Percentiles rank a stretch among this genome's conserved stretches.
phyloP scores from a whole-genome alignment of 345 rosid genomes.

The Murraya paniculata region DNA sequence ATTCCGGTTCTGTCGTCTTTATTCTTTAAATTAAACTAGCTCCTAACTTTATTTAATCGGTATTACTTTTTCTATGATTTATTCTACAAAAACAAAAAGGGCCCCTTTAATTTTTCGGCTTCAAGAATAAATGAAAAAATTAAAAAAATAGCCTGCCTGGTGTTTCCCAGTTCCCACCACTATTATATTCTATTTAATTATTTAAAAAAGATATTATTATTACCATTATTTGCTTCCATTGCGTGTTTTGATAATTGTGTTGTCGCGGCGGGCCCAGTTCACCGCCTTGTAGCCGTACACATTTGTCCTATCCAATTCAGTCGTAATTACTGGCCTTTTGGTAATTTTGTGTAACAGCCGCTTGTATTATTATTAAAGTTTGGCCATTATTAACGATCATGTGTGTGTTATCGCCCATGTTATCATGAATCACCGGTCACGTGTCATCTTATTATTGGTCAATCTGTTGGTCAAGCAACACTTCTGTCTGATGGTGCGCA shows the following conservation, averaged over 20 bases:
- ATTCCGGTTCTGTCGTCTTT: conserved; percentile 33
- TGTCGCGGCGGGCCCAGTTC: conserved; percentile 22
- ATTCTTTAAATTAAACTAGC: not conserved
- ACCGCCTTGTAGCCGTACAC: conserved; percentile 24
- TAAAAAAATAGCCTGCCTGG: not conserved
- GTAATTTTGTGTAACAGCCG: too few relatives aligned
- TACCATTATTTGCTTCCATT: not conserved
- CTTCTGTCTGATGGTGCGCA: too few relatives aligned
- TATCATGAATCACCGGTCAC: too few relatives aligned
- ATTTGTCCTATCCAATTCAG: not conserved
- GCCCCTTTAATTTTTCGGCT: not conserved
- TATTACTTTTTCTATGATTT: not conserved
- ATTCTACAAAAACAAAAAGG: not conserved
- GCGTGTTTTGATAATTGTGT: conserved; percentile 35
- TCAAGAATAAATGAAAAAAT: not conserved
- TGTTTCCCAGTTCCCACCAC: conserved; percentile 24
- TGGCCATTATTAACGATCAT: too few relatives aligned
- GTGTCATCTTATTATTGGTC: too few relatives aligned
- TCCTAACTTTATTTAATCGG: not conserved
- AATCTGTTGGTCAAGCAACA: too few relatives aligned
- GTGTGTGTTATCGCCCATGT: too few relatives aligned
- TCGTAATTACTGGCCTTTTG: too few relatives aligned
- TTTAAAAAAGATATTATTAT: not conserved
- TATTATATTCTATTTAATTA: not conserved
- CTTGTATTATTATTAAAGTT: too few relatives aligned